phyloP scores from a whole-genome alignment of 1,284 basidiomycete genomes.

The Cutaneotrichosporon arboriforme region DNA sequence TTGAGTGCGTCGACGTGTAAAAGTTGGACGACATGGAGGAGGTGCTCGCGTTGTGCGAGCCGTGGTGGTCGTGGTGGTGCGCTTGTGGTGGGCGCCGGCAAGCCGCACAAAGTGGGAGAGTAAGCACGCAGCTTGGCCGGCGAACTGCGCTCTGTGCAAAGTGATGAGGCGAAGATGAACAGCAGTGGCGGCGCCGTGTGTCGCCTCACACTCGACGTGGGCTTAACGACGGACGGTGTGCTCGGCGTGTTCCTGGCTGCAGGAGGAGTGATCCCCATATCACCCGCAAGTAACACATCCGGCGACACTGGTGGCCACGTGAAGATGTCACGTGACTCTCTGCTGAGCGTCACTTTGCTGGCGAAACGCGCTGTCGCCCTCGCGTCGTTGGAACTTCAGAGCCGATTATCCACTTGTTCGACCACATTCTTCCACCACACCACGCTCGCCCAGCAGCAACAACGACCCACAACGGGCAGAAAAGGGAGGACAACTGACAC shows the following conservation, averaged over 20 bases:
- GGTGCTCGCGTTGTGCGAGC: too few species aligned
- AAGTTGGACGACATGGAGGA: constrained; percentile 42
- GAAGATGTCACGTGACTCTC: not conserved
- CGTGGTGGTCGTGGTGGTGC: too few species aligned
- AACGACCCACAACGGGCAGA: not conserved
- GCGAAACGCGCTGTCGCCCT: constrained; percentile 1
- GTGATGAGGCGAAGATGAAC: not conserved
- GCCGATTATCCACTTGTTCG: not conserved
- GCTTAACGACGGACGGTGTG: not conserved
- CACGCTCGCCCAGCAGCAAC: not conserved
- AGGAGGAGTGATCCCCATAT: not conserved
- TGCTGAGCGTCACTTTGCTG: not conserved
- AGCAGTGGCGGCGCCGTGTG: not conserved
- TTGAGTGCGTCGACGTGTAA: constrained; percentile 41
- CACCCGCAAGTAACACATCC: not conserved
- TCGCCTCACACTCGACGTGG: not conserved
- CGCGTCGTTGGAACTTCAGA: not conserved
- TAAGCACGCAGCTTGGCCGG: too few species aligned
- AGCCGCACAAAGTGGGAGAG: too few species aligned
- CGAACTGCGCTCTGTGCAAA: too few species aligned
- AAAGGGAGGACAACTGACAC: not conserved
- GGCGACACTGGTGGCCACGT: not conserved
- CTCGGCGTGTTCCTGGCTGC: not conserved
- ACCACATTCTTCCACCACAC: not conserved
- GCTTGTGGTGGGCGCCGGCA: too few species aligned